phyloP scores from a whole-genome alignment of 352 stramenopile species.

The Achlya hypogyna region DNA sequence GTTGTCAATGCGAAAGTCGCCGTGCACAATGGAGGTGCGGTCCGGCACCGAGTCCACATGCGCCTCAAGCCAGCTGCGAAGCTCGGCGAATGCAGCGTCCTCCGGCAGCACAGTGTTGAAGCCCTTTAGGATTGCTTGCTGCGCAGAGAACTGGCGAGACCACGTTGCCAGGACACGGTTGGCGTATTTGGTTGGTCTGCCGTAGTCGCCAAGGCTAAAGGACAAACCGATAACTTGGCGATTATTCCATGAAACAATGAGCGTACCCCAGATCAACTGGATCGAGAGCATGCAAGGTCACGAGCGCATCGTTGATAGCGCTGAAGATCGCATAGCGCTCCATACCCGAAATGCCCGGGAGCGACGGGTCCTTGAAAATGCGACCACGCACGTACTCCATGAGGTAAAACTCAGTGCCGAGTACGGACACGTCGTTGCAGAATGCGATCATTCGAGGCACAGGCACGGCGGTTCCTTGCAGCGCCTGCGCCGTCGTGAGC shows the following conservation, averaged over 20 bases:
- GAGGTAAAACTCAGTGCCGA: slow-evolving; percentile 74
- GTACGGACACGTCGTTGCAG: slow-evolving; percentile 46
- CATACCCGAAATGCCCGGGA: slow-evolving; percentile 50
- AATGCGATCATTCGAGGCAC: slow-evolving; percentile 53
- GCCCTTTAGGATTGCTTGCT: slow-evolving; percentile 31
- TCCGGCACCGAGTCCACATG: slow-evolving; percentile 40
- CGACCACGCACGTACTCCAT: slow-evolving; percentile 73
- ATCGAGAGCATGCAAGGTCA: slow-evolving; percentile 55
- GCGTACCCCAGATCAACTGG: slow-evolving; percentile 37
- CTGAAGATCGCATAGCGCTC: slow-evolving; percentile 78
- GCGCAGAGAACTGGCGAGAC: slow-evolving; percentile 56
- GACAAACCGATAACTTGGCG: too few relatives aligned
- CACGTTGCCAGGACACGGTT: slow-evolving; percentile 60
- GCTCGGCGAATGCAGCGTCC: slow-evolving; percentile 39
- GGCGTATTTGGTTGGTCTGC: slow-evolving; percentile 56
- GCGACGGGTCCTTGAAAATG: slow-evolving; percentile 62
- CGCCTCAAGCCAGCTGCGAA: slow-evolving; percentile 46
- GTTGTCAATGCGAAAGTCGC: slow-evolving; percentile 85
- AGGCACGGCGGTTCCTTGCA: slow-evolving; percentile 59
- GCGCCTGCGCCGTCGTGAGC: slow-evolving; percentile 24
- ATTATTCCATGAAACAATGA: slow-evolving; percentile 1
- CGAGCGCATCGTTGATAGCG: slow-evolving; percentile 52
- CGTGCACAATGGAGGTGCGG: slow-evolving; percentile 65
- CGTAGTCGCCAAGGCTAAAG: slow-evolving; percentile 37
- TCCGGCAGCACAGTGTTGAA: slow-evolving; percentile 39